Base-by-base conservation (phyloP, 192 early-diverging fungal genomes). In the Chytriomyces sp. region DNA sequence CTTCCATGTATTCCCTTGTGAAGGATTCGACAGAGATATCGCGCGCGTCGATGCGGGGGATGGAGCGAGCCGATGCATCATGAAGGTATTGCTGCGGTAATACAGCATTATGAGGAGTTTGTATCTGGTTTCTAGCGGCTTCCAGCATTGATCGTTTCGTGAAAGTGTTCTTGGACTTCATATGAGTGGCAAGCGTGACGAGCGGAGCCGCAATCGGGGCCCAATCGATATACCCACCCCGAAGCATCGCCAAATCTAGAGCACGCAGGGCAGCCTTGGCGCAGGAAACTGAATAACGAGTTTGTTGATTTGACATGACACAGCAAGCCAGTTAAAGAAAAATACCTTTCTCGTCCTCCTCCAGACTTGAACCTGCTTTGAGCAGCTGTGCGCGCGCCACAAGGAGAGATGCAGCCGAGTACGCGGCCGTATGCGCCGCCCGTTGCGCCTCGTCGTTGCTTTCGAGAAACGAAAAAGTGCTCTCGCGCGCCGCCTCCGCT, bases 11-110 rank as follows among this genome's bases (percentile, higher is more conserved):
- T 31, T 30, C 25, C 38, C 36, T 66, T 5, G 5, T 7, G 44
- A 74, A 74, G 8, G 67, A 37, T 6, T 39, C 64, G n/a, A 55
- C 39, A 6, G 73, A 54, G 12, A 74, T 39, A 30, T 53, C 30
- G 14, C 73, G 64, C 30, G 62, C 73, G 57, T 74, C 57, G 28
- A 74, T 49, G 39, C 73, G 57, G 33, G 61, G 73, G 38, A 74
- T 74, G 25, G 25, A 22, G 17, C 19, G 31, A 33, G 57, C 39
- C 30, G 12, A 10, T 28, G 64, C 1, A 28, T 25, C 19, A 22
- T 22, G 40, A 19, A 49, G 7, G 34, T 25, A 65, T 25, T 71
- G 69, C 14, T 22, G 34, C 33, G 59, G 37, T 4, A 64, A 28
- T 65, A n/a, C n/a, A n/a, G n/a, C n/a, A n/a, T n/a, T n/a, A n/a